phyloP scores from a whole-genome alignment of 192 early-diverging fungal species.

The Rhizoclosmatium globosum region DNA sequence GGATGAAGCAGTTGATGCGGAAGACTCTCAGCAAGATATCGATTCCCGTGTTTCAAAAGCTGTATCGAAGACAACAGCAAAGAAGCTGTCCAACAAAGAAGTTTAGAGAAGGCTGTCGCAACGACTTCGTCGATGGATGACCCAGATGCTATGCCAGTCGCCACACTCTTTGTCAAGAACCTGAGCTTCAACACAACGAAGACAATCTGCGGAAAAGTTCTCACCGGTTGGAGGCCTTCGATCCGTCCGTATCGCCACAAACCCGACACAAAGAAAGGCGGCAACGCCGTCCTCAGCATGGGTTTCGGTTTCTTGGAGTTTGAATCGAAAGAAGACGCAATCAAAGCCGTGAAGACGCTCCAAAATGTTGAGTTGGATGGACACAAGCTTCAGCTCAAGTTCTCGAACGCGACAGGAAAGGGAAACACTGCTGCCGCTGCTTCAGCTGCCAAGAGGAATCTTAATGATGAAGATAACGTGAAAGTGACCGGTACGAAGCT shows the following conservation, averaged over 20 bases:
- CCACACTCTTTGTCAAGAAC: conserved; percentile 97
- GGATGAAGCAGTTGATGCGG: conserved; percentile 25
- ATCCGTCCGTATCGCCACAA: conserved; percentile 82
- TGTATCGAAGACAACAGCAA: conserved; percentile 46
- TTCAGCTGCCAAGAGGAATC: conserved; percentile 24
- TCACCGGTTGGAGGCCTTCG: conserved; percentile 77
- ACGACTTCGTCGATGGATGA: conserved; percentile 51
- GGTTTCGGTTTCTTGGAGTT: conserved; percentile 99
- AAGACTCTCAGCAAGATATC: conserved; percentile 47
- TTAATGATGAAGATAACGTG: conserved; percentile 53
- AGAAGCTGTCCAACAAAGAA: conserved; percentile 46
- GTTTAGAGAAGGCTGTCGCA: conserved; percentile 29
- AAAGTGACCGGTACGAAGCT: conserved; percentile 83
- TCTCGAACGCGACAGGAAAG: conserved; percentile 74
- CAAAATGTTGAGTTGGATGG: conserved; percentile 88
- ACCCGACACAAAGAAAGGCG: conserved; percentile 87
- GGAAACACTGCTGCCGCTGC: conserved; percentile 14
- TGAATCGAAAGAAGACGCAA: conserved; percentile 78
- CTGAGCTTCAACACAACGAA: conserved; percentile 90
- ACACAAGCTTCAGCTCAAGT: conserved; percentile 88
- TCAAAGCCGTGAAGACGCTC: conserved; percentile 85
- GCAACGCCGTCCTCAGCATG: conserved; percentile 79
- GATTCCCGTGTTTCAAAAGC: conserved; percentile 52
- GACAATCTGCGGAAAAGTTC: conserved; percentile 79
- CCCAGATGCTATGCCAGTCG: conserved; percentile 65